Base-by-base conservation (phyloP, 306 rosid genomes). In the Begonia peltatifolia region DNA sequence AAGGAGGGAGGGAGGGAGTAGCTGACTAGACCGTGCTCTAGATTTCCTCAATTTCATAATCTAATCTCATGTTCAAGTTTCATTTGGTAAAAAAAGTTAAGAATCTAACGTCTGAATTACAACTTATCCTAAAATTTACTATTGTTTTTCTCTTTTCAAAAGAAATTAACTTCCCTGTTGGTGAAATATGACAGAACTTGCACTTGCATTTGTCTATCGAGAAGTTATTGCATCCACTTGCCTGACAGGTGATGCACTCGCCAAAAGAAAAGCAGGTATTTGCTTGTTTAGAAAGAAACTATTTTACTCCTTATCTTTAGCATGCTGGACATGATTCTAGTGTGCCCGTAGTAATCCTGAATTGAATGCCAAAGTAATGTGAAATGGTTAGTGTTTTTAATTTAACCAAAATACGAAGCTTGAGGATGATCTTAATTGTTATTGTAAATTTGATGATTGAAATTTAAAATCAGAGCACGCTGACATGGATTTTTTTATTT, bases 201-300 rank as follows among this genome's bases (percentile, higher is more conserved):
- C 94, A 46, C 79, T 65, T 81, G 77, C 86, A 36, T 90, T 86
- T 71, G 99, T 90, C 54, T 90, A 74, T 79, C 77, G 99, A 62
- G 94, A 90, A 61, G 84, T 77, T 68, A 64, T 58, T 49, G 36
- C 14, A 44, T 68, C 77, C 38, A 44, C 65, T 20, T 49, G 71
- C 4, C 11, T 46, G 54, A 68, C 68, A 14, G 84, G 71, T 38
- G 82, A 70, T 66, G 67, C 71, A 22, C 64, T 53, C 67, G 65
- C 77, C 35, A 90, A 90, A 77, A 73, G 95, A 66, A 90, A 90
- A 86, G 83, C 84, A 71, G 95, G 93, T 86, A 73, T 47, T 20
- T 13, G n/a, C 38, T 30, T 30, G 5, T 30, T 30, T 9, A 7
- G 16, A 9, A 47, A 47, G 15, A 9, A 47, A 47, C 9, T 47